These are phyloP conservation scores for Suhomyces kilbournensis DNA, from an alignment of 805 yeast species.

Conservation along the genomic window DNA sequence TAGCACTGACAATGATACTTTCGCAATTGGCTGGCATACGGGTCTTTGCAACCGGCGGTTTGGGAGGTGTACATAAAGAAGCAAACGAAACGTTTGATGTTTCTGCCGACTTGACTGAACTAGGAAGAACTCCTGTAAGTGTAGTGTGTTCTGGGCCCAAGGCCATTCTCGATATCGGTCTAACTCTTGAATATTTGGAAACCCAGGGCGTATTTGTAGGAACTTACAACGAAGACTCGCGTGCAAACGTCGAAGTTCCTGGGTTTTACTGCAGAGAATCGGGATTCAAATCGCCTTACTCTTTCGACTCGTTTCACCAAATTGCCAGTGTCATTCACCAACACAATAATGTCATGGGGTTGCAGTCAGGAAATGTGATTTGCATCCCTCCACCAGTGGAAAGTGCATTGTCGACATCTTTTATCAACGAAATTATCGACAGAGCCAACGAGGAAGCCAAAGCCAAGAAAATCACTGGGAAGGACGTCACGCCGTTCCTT, in stretches of 20 bases:
- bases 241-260: conserved; percentile 52
- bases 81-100: conserved; percentile 75
- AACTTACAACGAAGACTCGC: conserved; percentile 54
- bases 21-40: conserved; percentile 72
- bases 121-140: conserved; percentile 77
- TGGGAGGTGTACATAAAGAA: conserved; percentile 87
- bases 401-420: conserved; percentile 52
- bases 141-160: conserved; percentile 95
- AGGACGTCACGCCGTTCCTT: conserved; percentile 76
- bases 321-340: conserved; percentile 63
- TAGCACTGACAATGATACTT: conserved; percentile 83
- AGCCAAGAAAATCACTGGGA: conserved; percentile 56
- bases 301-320: conserved; percentile 47
- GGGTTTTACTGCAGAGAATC: conserved; percentile 81
- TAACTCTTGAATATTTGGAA: conserved; percentile 83
- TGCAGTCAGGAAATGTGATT: conserved; percentile 68
- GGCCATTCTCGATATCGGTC: conserved; percentile 72
- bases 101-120: conserved; percentile 83
- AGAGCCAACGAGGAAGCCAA: conserved; percentile 59
- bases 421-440: conserved; percentile 55
- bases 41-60: conserved; percentile 90
- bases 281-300: conserved; percentile 68
- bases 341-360: conserved; percentile 42
- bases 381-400: conserved; percentile 79
- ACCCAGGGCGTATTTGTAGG: conserved; percentile 88